These are phyloP conservation scores for Exophiala sp. DNA, from an alignment of 2,329 filamentous ascomycete species.

Conservation along the genomic window DNA sequence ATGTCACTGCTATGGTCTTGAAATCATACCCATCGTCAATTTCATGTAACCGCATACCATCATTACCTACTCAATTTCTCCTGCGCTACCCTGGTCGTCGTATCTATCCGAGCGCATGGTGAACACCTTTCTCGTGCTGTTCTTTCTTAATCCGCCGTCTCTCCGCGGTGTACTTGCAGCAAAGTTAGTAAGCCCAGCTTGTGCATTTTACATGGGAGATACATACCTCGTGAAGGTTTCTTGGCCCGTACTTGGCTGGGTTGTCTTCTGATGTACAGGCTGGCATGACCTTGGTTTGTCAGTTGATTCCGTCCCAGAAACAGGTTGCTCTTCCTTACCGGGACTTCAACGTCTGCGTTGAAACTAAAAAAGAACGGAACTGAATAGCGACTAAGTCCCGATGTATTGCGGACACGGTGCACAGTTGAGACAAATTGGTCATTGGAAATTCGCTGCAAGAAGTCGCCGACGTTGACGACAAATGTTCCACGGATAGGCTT, in stretches of 20 bases:
- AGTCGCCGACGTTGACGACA: conserved; percentile 50
- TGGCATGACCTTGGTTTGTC: conserved; percentile 49
- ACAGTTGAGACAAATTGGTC: conserved; percentile 49
- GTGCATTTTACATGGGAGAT: not conserved
- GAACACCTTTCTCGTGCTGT: conserved; percentile 4
- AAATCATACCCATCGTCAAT: no score
- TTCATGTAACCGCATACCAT: no score
- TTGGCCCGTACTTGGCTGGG: conserved; percentile 51
- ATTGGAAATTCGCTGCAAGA: conserved; percentile 50
- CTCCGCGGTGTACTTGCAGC: conserved; percentile 1
- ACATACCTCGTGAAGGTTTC: conserved; percentile 9
- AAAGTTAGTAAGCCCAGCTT: not conserved
- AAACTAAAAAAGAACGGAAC: conserved; percentile 24
- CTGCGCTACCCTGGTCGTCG: no score
- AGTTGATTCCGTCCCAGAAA: no score
- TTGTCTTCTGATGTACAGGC: conserved; percentile 36
- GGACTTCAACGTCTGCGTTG: conserved; percentile 14
- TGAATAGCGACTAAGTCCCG: conserved; percentile 18
- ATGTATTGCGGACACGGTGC: conserved; percentile 51
- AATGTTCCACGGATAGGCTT: conserved; percentile 40
- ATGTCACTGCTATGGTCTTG: no score
- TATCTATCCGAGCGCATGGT: conserved; percentile 3
- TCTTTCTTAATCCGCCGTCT: conserved; percentile 1
- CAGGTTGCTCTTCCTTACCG: no score
- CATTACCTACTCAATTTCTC: no score